A percentile compares a stretch with the other conserved stretches of the same genome.
Conservation (phyloP, 2,329 filamentous ascomycete species). For the Fusarium haematococcum region DNA sequence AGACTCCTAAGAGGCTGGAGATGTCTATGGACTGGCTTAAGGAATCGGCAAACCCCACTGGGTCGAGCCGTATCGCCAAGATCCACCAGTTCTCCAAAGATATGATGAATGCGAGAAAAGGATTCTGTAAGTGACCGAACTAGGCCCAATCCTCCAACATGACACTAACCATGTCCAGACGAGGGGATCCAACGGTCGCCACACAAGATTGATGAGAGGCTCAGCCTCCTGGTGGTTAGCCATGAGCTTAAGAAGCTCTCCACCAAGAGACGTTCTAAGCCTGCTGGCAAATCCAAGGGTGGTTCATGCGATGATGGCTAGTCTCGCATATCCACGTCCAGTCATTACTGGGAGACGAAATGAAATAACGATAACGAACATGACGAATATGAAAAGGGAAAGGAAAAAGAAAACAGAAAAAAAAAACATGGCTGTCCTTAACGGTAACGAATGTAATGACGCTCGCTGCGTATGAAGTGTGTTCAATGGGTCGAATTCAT, state of each 20-base stretch:
- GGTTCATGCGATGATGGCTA: slow-evolving; percentile 43
- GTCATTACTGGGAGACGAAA: slow-evolving; percentile 28
- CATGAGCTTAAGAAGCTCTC: slow-evolving; percentile 56
- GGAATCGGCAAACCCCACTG: slow-evolving; percentile 41
- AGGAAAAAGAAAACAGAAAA: slow-evolving; percentile 18
- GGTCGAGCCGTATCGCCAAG: slow-evolving; percentile 42
- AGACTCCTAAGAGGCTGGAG: slow-evolving; percentile 55
- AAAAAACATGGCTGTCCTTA: slow-evolving; percentile 18
- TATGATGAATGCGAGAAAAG: slow-evolving; percentile 50
- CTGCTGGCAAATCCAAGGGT: slow-evolving; percentile 42
- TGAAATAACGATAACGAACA: slow-evolving; percentile 21
- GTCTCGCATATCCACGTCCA: slow-evolving; percentile 22
- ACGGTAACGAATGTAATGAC: slow-evolving; percentile 36
- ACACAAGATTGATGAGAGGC: slow-evolving; percentile 48
- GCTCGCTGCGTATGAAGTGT: slow-evolving; percentile 20
- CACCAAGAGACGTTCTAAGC: slow-evolving; percentile 46
- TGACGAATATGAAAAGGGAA: background rate
- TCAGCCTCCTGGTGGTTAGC: slow-evolving; percentile 51
- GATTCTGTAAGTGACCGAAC: slow-evolving; percentile 49
- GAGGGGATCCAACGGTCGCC: slow-evolving; percentile 48
- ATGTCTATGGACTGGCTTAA: slow-evolving; percentile 54
- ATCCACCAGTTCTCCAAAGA: slow-evolving; percentile 46
- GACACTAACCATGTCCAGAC: slow-evolving; percentile 44
- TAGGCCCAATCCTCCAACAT: background rate
- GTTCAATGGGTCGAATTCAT: slow-evolving; percentile 18